Conservation (phyloP, 345 rosid species). For the Durio zibethinus region DNA sequence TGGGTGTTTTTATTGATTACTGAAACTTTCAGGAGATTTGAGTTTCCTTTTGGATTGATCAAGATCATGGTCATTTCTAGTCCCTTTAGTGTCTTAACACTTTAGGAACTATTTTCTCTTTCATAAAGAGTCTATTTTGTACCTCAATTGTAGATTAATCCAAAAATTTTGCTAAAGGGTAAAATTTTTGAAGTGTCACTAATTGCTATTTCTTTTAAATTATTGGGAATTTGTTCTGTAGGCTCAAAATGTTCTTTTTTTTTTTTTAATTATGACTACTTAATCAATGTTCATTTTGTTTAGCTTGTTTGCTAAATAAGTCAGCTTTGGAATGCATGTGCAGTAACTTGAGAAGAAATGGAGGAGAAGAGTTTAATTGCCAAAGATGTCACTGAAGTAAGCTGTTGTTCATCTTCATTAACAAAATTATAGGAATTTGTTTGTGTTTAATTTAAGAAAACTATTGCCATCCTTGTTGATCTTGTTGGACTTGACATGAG, state of each 20-base stretch:
- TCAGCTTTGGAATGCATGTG: slow-evolving; percentile 10
- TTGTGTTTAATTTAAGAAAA: background rate
- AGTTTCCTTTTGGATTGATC: background rate
- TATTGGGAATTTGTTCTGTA: background rate
- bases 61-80: background rate
- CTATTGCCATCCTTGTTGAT: slow-evolving; percentile 8
- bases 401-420: slow-evolving; percentile 3
- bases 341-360: slow-evolving; percentile 23
- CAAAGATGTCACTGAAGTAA: slow-evolving; percentile 62
- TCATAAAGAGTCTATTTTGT: background rate
- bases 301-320: background rate
- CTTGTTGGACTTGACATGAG: slow-evolving; percentile 1
- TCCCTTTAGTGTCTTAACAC: background rate
- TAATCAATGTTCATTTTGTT: background rate
- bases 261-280: background rate
- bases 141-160: background rate
- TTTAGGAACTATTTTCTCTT: background rate
- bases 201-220: background rate
- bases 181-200: background rate
- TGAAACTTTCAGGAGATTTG: background rate
- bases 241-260: background rate
- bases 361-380: slow-evolving; percentile 46
- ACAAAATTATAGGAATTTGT: background rate
- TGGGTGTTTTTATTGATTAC: background rate
- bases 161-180: background rate